These are phyloP conservation scores for Ceratocystis lukuohia DNA, from an alignment of 2,329 filamentous ascomycete genomes.

Conservation along the genomic window DNA sequence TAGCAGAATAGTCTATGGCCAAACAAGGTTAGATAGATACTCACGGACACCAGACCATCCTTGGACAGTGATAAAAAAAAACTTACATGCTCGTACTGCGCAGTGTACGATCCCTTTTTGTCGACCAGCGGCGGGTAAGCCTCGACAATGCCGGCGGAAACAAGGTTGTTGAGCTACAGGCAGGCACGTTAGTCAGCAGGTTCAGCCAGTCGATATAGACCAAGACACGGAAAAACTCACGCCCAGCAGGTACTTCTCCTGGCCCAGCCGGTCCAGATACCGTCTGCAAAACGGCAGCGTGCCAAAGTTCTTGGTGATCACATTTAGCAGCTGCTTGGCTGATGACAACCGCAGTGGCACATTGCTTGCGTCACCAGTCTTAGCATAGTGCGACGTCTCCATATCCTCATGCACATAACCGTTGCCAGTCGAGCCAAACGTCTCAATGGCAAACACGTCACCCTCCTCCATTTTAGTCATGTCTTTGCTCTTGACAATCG, in stretches of 20 bases:
- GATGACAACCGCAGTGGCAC: constrained; percentile 50
- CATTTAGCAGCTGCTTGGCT: constrained; percentile 63
- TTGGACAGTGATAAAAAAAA: background rate
- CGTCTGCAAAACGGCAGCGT: constrained; percentile 72
- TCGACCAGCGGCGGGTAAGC: constrained; percentile 72
- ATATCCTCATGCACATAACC: constrained; percentile 64
- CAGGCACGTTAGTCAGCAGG: background rate
- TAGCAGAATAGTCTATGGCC: constrained; percentile 50
- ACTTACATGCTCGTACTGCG: constrained; percentile 77
- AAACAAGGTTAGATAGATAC: background rate
- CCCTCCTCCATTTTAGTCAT: constrained; percentile 79
- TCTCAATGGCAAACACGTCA: constrained; percentile 71
- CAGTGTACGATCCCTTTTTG: constrained; percentile 76
- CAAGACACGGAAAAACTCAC: constrained; percentile 34
- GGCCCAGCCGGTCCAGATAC: constrained; percentile 73
- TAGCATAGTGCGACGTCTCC: constrained; percentile 72
- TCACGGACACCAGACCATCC: background rate
- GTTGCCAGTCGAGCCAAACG: constrained; percentile 67
- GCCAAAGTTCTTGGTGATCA: constrained; percentile 83
- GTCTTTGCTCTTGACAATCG: constrained; percentile 63
- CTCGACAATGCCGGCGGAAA: constrained; percentile 65
- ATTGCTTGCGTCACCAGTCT: constrained; percentile 49
- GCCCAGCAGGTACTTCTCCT: constrained; percentile 76
- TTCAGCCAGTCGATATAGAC: background rate
- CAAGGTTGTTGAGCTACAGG: constrained; percentile 60